Evolutionary conservation across 2,329 filamentous ascomycete species (phyloP).

Genomic region (Fusarium sp.): DNA sequence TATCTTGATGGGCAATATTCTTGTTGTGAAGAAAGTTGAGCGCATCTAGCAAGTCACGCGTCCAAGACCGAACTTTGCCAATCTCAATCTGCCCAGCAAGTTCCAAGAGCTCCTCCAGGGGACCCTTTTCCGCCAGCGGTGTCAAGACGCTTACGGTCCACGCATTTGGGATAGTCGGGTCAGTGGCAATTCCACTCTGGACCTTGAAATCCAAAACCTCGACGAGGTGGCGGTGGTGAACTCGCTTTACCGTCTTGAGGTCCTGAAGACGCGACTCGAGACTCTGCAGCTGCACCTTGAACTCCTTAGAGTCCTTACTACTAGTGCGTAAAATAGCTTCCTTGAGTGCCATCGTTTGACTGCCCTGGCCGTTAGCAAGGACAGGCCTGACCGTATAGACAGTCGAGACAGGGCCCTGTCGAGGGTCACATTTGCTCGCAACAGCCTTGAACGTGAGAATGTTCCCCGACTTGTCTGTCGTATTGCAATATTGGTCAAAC

Average conservation of each 20-base stretch:
- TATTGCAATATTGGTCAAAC: slow-evolving; percentile 72
- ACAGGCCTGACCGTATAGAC: slow-evolving; percentile 77
- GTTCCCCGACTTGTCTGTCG: slow-evolving; percentile 70
- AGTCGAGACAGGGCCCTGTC: slow-evolving; percentile 70
- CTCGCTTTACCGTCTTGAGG: slow-evolving; percentile 74
- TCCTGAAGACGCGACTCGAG: slow-evolving; percentile 79
- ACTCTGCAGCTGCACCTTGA: slow-evolving; percentile 77
- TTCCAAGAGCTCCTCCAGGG: slow-evolving; percentile 81
- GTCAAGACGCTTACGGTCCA: slow-evolving; percentile 81
- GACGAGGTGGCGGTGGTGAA: slow-evolving; percentile 79
- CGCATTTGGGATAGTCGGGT: slow-evolving; percentile 48
- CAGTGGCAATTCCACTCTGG: slow-evolving; percentile 58
- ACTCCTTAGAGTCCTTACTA: slow-evolving; percentile 65
- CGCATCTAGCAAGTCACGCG: slow-evolving; percentile 88
- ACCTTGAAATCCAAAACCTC: slow-evolving; percentile 86
- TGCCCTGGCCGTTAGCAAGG: slow-evolving; percentile 60
- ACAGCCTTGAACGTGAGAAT: slow-evolving; percentile 73
- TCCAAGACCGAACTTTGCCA: slow-evolving; percentile 83
- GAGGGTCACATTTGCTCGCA: slow-evolving; percentile 70
- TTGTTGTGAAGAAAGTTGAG: slow-evolving; percentile 86
- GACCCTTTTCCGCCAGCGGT: slow-evolving; percentile 81
- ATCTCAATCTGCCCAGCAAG: slow-evolving; percentile 77
- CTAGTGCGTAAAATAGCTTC: slow-evolving; percentile 67
- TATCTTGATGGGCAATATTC: slow-evolving; percentile 81
- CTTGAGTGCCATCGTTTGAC: slow-evolving; percentile 76